These are phyloP conservation scores for Nothophytophthora sp. DNA, from an alignment of 352 stramenopile genomes.

Conservation along the genomic window DNA sequence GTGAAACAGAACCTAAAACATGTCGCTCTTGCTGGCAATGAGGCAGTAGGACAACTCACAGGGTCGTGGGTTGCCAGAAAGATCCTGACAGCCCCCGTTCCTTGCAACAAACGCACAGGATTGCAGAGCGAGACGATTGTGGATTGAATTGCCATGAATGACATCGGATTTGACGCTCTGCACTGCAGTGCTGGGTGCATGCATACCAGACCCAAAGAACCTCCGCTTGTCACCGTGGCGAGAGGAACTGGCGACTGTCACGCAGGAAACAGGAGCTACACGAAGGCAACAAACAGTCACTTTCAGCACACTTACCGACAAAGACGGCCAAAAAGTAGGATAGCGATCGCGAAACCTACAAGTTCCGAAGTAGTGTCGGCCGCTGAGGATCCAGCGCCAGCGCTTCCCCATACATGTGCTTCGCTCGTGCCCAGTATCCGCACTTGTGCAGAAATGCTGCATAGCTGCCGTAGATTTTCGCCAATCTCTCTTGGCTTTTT, in stretches of 20 bases:
- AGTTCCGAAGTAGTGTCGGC: conserved; percentile 16
- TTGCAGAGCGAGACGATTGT: too few relatives aligned
- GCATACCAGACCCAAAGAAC: too few relatives aligned
- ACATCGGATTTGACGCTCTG: too few relatives aligned
- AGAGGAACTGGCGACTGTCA: conserved; percentile 12
- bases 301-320: not conserved
- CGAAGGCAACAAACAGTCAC: not conserved
- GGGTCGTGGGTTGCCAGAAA: too few relatives aligned
- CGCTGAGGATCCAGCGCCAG: conserved; percentile 9
- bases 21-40: too few relatives aligned
- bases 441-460: conserved; percentile 14
- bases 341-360: conserved; percentile 10
- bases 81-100: not conserved
- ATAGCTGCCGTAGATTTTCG: conserved; percentile 13
- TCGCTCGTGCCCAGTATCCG: conserved; percentile 11
- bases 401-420: conserved; percentile 17
- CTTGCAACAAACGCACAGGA: not conserved
- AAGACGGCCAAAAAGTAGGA: not conserved
- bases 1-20: too few relatives aligned
- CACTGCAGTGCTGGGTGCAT: too few relatives aligned
- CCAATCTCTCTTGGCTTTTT: not conserved
- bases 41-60: too few relatives aligned
- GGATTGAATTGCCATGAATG: too few relatives aligned
- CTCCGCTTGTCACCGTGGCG: not conserved
- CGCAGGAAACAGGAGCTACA: conserved; percentile 22